Percentiles rank a stretch among this genome's conserved stretches.
These are phyloP conservation scores for Tulasnella sp. DNA, from an alignment of 768 basidiomycete genomes.

Conservation along the genomic window DNA sequence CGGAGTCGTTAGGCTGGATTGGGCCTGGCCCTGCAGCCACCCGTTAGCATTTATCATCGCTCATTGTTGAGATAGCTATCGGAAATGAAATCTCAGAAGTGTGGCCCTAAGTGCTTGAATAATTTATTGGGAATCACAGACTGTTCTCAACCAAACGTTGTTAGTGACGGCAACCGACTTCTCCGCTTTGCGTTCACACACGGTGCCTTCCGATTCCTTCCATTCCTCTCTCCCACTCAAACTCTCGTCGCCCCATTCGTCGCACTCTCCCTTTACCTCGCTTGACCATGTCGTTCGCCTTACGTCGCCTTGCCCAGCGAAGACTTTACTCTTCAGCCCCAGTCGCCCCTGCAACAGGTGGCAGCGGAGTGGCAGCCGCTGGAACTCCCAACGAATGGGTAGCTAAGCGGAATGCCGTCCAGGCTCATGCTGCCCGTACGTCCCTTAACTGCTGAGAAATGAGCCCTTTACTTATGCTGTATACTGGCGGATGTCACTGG, in stretches of 20 bases:
- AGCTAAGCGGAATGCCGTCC: constrained; percentile 48
- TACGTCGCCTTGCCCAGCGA: not conserved
- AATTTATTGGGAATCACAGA: too few species aligned
- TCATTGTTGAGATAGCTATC: too few species aligned
- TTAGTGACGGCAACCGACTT: not conserved
- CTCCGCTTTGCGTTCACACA: not conserved
- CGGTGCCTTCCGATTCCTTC: not conserved
- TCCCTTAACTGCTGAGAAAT: constrained; percentile 14
- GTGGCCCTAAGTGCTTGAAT: too few species aligned
- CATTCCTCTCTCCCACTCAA: constrained; percentile 1
- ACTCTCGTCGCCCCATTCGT: not conserved
- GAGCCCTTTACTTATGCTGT: not conserved
- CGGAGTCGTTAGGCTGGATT: not conserved
- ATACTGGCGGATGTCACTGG: not conserved
- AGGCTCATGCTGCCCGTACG: constrained; percentile 59
- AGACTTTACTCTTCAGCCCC: not conserved
- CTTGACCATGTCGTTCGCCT: not conserved
- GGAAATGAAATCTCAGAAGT: too few species aligned
- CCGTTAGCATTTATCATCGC: too few species aligned
- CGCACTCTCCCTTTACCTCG: not conserved
- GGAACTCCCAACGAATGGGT: constrained; percentile 33
- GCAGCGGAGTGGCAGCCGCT: not conserved
- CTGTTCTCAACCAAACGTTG: not conserved
- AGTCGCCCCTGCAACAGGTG: not conserved
- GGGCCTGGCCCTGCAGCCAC: too few species aligned